Base-by-base conservation (phyloP, 1,284 basidiomycete species). In the Rhodotorula sp. region DNA sequence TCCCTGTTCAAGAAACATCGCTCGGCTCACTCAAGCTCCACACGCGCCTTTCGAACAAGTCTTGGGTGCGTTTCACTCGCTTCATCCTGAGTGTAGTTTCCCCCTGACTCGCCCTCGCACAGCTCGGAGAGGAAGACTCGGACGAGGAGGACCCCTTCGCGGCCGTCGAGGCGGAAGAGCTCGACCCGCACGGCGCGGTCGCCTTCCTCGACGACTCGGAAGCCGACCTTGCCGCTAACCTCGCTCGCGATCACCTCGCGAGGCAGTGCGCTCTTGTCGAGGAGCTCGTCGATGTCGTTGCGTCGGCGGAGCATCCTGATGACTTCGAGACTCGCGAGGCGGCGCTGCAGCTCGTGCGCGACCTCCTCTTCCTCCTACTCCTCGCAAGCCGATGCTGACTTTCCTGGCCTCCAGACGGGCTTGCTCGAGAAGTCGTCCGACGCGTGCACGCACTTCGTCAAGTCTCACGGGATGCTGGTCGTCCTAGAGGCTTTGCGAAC, bases 111-210 rank as follows among this genome's bases (percentile, higher is more conserved):
- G 31, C 71, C 71, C 30, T 47, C 37, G 28, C 59, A 30, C 69
- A 90, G 90, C 81, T 88, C 18, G 90, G 88, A 11, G 90, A 92
- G 61, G 88, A 89, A 37, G 86, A 90, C 44, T 86, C 87, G 7
- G 92, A 94, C 69, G 92, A 92, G 58, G 91, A 91, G 67, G 94
- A 96, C 83, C 93, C 94, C 1, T 97, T 97, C 77, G 92, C 94
- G 1, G 64, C 71, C 4, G 75, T 75, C 16, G 73, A 75, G 11
- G 71, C 69, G 9, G 68, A 66, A 50, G 28, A 50, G 18, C 37
- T 52, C 26, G 54, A 50, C 37, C 50, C 18, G 7, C 44, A 58
- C 54, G 28, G 48, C 40, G 60, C 20, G 34, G 8, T 13, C 37
- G 37, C 22, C 24, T n/a, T 16, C n/a, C n/a, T n/a, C 26, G 59